Evolutionary conservation across 805 yeast species (phyloP).

Genomic region (Kregervanrija pseudodelftensis): DNA sequence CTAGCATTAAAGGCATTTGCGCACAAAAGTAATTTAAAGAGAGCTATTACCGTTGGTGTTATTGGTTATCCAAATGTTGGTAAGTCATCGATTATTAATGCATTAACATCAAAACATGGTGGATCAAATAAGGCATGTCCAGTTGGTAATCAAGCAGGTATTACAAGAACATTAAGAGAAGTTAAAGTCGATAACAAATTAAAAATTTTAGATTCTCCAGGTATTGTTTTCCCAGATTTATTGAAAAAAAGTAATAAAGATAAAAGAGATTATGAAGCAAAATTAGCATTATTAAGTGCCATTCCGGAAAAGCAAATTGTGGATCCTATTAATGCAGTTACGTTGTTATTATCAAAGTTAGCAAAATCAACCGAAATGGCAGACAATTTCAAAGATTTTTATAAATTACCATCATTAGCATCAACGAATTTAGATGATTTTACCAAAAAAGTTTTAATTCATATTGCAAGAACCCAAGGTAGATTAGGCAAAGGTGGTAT

Average conservation of each 20-base stretch:
- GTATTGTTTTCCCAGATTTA: conserved; percentile 81
- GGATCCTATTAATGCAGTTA: conserved; percentile 81
- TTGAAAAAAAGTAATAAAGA: conserved; percentile 36
- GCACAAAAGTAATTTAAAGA: conserved; percentile 71
- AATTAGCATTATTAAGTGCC: conserved; percentile 80
- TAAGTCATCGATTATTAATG: conserved; percentile 88
- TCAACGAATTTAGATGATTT: conserved; percentile 66
- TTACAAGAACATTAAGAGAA: conserved; percentile 85
- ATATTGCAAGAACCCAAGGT: conserved; percentile 88
- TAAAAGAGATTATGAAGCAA: conserved; percentile 72
- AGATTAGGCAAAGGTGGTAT: conserved; percentile 89
- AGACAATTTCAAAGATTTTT: conserved; percentile 62
- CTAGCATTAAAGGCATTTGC: conserved; percentile 84
- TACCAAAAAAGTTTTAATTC: conserved; percentile 81
- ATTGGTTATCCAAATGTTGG: conserved; percentile 98
- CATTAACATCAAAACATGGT: conserved; percentile 76
- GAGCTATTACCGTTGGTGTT: conserved; percentile 89
- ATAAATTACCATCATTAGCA: conserved; percentile 76
- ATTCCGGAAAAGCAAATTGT: conserved; percentile 77
- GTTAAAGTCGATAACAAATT: conserved; percentile 87
- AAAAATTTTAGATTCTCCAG: conserved; percentile 90
- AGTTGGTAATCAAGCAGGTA: conserved; percentile 96
- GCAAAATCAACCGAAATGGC: conserved; percentile 72
- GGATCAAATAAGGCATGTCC: conserved; percentile 78
- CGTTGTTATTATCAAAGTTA: conserved; percentile 67